These are phyloP conservation scores for Saccharomyces hybrid DNA, from an alignment of 1,139 yeast species.

Conservation along the genomic window DNA sequence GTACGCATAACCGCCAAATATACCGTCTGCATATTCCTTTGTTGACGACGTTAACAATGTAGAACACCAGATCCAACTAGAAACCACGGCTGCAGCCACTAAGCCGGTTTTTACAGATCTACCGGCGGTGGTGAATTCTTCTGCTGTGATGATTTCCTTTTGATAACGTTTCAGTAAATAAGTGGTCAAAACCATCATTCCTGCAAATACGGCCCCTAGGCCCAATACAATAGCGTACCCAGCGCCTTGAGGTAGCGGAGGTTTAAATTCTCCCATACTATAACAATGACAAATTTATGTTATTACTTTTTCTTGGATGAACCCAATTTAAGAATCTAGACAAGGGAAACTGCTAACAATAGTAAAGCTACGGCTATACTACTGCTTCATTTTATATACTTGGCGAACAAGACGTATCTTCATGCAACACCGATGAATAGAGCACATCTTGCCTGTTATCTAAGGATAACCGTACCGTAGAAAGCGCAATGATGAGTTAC, in stretches of 20 bases:
- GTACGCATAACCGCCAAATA: slow-evolving; percentile 67
- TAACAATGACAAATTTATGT: background rate
- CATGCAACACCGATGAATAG: background rate
- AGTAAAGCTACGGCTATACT: background rate
- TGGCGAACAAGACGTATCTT: background rate
- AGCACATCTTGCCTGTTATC: background rate
- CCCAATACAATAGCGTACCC: slow-evolving; percentile 93
- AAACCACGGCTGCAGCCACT: slow-evolving; percentile 80
- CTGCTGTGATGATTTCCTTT: slow-evolving; percentile 76
- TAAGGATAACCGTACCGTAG: background rate
- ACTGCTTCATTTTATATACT: background rate
- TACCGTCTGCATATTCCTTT: slow-evolving; percentile 73
- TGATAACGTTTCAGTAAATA: slow-evolving; percentile 65
- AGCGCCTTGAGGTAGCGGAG: slow-evolving; percentile 60
- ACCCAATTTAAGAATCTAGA: background rate
- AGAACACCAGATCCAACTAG: slow-evolving; percentile 95
- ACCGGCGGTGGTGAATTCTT: slow-evolving; percentile 85
- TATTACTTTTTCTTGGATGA: background rate
- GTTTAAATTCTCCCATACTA: slow-evolving; percentile 17
- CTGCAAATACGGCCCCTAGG: slow-evolving; percentile 72
- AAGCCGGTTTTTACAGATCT: slow-evolving; percentile 75
- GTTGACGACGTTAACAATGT: slow-evolving; percentile 69
- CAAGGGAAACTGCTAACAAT: background rate
- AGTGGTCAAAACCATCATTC: slow-evolving; percentile 72
- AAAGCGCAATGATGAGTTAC: background rate